These are phyloP conservation scores for Phascolomyces articulosus DNA, from an alignment of 371 early-diverging fungal species.

Conservation along the genomic window DNA sequence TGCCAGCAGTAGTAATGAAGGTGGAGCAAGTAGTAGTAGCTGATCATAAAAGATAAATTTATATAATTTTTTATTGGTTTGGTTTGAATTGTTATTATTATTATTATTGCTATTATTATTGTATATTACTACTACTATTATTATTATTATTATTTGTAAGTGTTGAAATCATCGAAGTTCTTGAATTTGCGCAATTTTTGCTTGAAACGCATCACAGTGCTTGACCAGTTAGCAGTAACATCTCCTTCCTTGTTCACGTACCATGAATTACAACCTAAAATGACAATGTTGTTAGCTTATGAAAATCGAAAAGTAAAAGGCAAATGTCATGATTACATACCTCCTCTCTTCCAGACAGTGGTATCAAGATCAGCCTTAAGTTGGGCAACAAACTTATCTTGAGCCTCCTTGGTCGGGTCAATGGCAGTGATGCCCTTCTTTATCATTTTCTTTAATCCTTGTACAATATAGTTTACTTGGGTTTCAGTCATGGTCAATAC, in stretches of 20 bases:
- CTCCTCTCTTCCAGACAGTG: slow-evolving; percentile 31
- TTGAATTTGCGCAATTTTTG: slow-evolving; percentile 7
- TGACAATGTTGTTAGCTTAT: no score
- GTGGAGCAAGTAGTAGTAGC: background rate
- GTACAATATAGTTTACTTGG: slow-evolving; percentile 27
- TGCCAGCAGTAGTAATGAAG: background rate
- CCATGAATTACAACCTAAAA: slow-evolving; percentile 12
- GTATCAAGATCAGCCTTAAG: slow-evolving; percentile 20
- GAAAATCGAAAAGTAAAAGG: background rate
- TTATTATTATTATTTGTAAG: slow-evolving; percentile 9
- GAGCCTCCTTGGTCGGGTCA: slow-evolving; percentile 24
- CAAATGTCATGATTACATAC: slow-evolving; percentile 6
- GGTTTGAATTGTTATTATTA: no score
- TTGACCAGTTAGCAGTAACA: slow-evolving; percentile 14
- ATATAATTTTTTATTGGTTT: background rate
- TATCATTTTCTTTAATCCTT: slow-evolving; percentile 20
- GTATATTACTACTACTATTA: background rate
- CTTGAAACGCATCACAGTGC: slow-evolving; percentile 12
- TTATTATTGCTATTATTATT: no score
- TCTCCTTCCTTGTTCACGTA: slow-evolving; percentile 3
- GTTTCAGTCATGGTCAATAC: slow-evolving; percentile 10
- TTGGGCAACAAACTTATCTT: slow-evolving; percentile 21
- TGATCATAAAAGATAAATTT: background rate
- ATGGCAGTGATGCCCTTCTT: slow-evolving; percentile 21
- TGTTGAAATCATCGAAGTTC: slow-evolving; percentile 3